A percentile compares a stretch with the other conserved stretches of the same genome.
These are phyloP conservation scores for Candida quercuum DNA, from an alignment of 805 yeast species.

Conservation along the genomic window DNA sequence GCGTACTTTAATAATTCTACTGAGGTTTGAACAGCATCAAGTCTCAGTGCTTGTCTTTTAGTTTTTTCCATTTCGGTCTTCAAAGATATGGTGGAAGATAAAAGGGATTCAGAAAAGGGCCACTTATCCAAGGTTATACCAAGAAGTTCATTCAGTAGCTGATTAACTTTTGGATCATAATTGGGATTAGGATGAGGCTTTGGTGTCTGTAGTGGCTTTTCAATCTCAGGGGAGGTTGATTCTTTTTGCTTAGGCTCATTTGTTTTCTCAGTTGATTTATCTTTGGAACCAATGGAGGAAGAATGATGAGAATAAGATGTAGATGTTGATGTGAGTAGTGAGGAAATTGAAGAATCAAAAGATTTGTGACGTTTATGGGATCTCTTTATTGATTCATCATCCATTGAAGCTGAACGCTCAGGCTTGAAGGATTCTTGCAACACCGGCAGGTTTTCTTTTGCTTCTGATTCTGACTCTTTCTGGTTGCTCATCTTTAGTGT, in stretches of 20 bases:
- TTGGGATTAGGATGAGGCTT: background rate
- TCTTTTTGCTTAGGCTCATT: background rate
- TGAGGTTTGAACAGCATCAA: conserved; percentile 26
- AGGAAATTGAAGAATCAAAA: background rate
- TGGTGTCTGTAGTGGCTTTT: background rate
- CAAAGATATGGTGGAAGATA: conserved; percentile 28
- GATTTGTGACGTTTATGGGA: background rate
- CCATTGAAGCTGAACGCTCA: background rate
- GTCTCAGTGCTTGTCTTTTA: conserved; percentile 29
- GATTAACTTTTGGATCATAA: background rate
- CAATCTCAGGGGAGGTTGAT: background rate
- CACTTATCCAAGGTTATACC: conserved; percentile 19
- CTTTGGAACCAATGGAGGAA: no score
- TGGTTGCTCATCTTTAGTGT: no score
- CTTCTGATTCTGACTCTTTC: background rate
- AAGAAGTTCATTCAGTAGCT: background rate
- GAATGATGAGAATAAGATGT: no score
- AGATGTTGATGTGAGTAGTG: background rate
- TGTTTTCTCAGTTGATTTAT: background rate
- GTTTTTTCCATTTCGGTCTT: conserved; percentile 37
- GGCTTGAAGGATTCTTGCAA: no score
- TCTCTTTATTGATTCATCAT: background rate
- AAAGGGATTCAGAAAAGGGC: conserved; percentile 35
- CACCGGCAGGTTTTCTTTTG: background rate
- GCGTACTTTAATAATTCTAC: conserved; percentile 34